Evolutionary conservation across 495 filamentous ascomycete species (phyloP), one percentile per base, ranked within the genome.

Genomic region (Lophiotrema nucula): DNA sequence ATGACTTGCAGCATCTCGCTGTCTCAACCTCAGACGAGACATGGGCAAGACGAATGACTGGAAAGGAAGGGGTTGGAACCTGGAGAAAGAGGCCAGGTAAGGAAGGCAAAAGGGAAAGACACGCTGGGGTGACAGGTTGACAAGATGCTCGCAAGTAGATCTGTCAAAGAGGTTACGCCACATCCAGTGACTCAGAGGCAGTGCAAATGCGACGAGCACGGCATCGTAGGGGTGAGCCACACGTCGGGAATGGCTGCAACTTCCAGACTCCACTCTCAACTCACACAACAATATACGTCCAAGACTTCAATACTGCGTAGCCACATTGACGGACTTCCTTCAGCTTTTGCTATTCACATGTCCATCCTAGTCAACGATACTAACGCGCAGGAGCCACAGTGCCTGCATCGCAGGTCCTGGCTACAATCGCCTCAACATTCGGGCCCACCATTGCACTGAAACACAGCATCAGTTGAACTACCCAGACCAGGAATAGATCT

Each of bases 21-120:
- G 58, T 47, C 43, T 55, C 24, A 59, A 33, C n/a, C 33, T 15
- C 31, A 49, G 28, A 48, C 43, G 15, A 44, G 56, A 41, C 56
- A 53, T 47, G 47, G 37, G 41, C 27, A 33, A 60, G 22, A 48
- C 42, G 47, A 60, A 19, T 25, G 16, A 33, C 46, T 48, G 49
- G 48, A 31, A 50, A 35, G 19, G 26, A 43, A 22, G 47, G 31
- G 21, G 25, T 45, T 12, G 48, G 49, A 47, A 23, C 13, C 22
- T 43, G 41, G 43, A 12, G 23, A 44, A 21, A 10, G 8, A 26
- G 28, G 6, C n/a, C n/a, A n/a, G n/a, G n/a, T n/a, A n/a, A n/a
- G n/a, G n/a, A n/a, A n/a, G n/a, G n/a, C n/a, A n/a, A n/a, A n/a
- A n/a, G n/a, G n/a, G n/a, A n/a, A n/a, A n/a, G n/a, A n/a, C n/a